These are phyloP conservation scores for Verticillium tricorpus DNA, from an alignment of 2,329 filamentous ascomycete genomes.

Conservation along the genomic window DNA sequence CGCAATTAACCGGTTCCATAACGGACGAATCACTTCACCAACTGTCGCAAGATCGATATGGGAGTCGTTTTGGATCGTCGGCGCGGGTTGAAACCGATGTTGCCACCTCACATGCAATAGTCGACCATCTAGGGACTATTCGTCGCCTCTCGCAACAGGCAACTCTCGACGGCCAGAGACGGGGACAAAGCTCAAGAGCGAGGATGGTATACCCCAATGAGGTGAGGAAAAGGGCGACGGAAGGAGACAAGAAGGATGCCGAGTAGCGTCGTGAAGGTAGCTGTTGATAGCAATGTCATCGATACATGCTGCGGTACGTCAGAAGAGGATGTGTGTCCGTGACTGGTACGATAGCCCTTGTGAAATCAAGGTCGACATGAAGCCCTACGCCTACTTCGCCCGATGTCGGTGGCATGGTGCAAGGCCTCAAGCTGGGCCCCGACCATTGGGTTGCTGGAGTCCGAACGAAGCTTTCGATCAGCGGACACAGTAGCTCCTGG, in stretches of 20 bases:
- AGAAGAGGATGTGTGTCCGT: not conserved
- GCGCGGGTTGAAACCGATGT: not conserved
- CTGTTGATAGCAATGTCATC: not conserved
- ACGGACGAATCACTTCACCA: conserved; percentile 16
- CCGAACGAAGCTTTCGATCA: not conserved
- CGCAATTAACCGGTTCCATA: conserved; percentile 31
- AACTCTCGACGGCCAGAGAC: not conserved
- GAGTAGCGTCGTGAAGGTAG: not conserved
- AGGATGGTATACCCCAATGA: not conserved
- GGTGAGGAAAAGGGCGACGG: not conserved
- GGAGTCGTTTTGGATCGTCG: conserved; percentile 13
- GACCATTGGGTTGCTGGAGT: not conserved
- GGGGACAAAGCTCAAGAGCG: not conserved
- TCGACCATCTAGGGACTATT: not conserved
- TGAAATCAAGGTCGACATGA: not conserved
- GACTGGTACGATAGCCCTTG: not conserved
- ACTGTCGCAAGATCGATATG: conserved; percentile 15
- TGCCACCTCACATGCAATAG: not conserved
- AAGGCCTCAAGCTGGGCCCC: not conserved
- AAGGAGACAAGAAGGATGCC: not conserved
- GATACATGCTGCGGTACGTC: not conserved
- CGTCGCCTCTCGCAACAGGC: not conserved
- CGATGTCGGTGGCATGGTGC: not conserved
- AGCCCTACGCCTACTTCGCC: not conserved
- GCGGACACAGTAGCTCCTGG: not conserved